Evolutionary conservation across 495 filamentous ascomycete genomes (phyloP), one percentile per base, ranked within the genome.

Genomic region (Hypoxylon lenormandii): DNA sequence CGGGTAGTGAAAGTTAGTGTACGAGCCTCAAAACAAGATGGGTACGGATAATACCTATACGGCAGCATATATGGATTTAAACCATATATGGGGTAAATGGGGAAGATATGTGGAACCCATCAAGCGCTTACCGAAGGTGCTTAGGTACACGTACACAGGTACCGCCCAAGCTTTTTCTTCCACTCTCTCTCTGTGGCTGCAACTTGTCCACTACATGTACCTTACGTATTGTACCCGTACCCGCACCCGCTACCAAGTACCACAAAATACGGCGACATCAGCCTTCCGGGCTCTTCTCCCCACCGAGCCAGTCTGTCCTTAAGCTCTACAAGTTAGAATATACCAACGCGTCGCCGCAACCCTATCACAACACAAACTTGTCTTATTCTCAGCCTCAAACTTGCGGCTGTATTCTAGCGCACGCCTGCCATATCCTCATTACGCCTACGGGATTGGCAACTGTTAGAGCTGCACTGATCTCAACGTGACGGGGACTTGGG

Each of bases 261-360:
- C 45, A 58, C 47, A 40, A 46, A 59, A 38, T 30, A 66, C 19
- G 28, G 23, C 62, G 62, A 66, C 62, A 59, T 66, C 62, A 66
- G 53, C 21, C 26, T 58, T 50, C n/a, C n/a, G n/a, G 36, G 15
- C 28, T 59, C 26, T 26, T 33, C 50, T 49, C 51, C 57, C 49
- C 57, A 54, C 57, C 57, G 50, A 57, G 65, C 51, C 58, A 62
- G 36, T 57, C 58, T 68, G 58, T 62, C 52, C 58, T 62, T 36
- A 62, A 62, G 51, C 37, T 47, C 16, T 40, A 19, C 21, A 49
- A 45, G 37, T 47, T 46, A 58, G n/a, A 22, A 33, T 46, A 50
- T 23, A 13, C 22, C 56, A 46, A 7, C 47, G 33, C 19, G 36
- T 26, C 56, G 16, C 33, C 30, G 30, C 30, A 33, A 33, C 30